Evolutionary conservation across 371 early-diverging fungal species (phyloP), one percentile per base, ranked within the genome.

Genomic region (Umbelopsis sp.): DNA sequence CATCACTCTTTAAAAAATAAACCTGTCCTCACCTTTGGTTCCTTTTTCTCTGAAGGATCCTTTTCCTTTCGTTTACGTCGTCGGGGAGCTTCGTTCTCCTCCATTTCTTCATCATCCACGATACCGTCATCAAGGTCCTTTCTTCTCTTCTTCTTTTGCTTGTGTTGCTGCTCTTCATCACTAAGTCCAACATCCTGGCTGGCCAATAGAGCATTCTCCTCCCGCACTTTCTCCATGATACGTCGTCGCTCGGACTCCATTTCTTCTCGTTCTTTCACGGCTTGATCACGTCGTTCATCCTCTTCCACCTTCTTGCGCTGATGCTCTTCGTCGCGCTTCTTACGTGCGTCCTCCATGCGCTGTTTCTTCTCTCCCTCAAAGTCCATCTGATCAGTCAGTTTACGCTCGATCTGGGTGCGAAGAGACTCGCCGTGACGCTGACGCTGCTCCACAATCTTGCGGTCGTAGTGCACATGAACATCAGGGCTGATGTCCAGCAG

Each of bases 351-450:
- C 25, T 84, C 74, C 74, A 83, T 70, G 44, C 76, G 77, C 63
- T 76, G 66, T 70, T 84, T 57, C 65, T 76, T 74, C 63, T 77
- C 79, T 50, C 78, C 77, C 70, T 90, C 92, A 69, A 82, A 83
- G 5, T 77, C 70, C 25, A 81, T 74, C 65, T 91, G 91, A 63
- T 91, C 89, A 64, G 84, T 75, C 44, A 88, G 80, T 51, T 87
- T 85, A 63, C 86, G 78, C 29, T 84, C 77, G 8, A 92, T 70
- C 70, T 88, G 89, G 7, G 77, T 71, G 37, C 79, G 78, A 5
- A 92, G 70, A 11, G 89, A 89, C 35, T 88, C 87, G 72, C 91
- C 91, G 69, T 86, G 89, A 51, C 82, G 75, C 18, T 86, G 85
- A 67, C 92, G 86, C 35, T 91, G 89, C 9, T 83, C 81, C 0